Conservation (phyloP, 2,329 filamentous ascomycete species). For the Tricladium varicosporioides region DNA sequence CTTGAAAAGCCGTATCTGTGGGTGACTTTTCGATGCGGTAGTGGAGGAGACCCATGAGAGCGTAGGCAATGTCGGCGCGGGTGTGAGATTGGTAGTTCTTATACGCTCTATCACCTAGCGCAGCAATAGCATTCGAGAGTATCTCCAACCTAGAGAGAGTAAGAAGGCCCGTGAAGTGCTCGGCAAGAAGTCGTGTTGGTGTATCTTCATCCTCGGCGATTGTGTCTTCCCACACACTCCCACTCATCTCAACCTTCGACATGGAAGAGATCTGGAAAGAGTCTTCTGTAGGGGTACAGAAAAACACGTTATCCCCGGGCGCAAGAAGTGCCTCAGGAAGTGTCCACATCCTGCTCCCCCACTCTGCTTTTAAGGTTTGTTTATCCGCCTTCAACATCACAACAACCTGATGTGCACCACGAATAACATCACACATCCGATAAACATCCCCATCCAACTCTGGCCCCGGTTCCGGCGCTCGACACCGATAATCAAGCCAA, state of each 20-base stretch:
- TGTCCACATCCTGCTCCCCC: conserved; percentile 16
- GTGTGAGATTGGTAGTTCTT: conserved; percentile 7
- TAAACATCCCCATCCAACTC: conserved; percentile 15
- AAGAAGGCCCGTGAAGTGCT: conserved; percentile 27
- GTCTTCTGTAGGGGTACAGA: conserved; percentile 1
- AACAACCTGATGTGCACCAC: conserved; percentile 8
- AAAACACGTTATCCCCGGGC: not conserved
- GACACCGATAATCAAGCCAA: conserved; percentile 12
- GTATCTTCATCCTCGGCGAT: conserved; percentile 13
- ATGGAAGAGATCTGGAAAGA: not conserved
- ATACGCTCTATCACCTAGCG: conserved; percentile 20
- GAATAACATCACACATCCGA: conserved; percentile 19
- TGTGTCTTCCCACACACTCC: conserved; percentile 1
- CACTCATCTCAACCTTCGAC: conserved; percentile 7
- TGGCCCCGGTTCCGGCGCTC: not conserved
- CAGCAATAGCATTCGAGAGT: conserved; percentile 27
- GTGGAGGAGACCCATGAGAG: conserved; percentile 34
- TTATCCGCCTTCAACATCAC: conserved; percentile 2
- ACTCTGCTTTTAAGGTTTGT: conserved; percentile 2
- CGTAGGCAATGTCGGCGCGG: conserved; percentile 33
- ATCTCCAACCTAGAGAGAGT: conserved; percentile 31
- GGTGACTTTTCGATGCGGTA: conserved; percentile 28
- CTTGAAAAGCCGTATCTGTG: conserved; percentile 32
- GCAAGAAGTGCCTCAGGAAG: conserved; percentile 8
- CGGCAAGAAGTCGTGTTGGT: conserved; percentile 3